Evolutionary conservation across 306 rosid species (phyloP), one percentile per base, ranked within the genome.

Genomic region (Casuarina equisetifolia): DNA sequence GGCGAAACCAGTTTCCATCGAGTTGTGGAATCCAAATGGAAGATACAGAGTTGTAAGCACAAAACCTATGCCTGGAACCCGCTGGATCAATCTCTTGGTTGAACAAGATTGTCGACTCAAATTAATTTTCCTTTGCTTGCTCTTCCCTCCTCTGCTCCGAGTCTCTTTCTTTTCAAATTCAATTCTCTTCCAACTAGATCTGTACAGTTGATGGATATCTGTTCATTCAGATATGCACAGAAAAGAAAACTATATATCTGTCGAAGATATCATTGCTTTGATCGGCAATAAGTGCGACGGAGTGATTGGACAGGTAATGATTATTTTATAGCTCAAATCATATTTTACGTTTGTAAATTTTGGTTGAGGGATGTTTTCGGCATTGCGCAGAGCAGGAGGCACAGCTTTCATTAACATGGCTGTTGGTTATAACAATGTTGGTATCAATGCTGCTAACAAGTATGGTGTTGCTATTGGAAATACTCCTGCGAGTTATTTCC

Each of bases 321-420:
- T 67, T 3, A 44, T 9, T 16, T 3, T 35, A 25, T 57, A 7
- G 51, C 12, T 12, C n/a, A 38, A 55, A 13, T 79, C 69, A 61
- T 44, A 39, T 69, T 77, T 51, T 54, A 51, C 7, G 11, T 55
- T 16, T 75, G 12, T 67, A 32, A 9, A 19, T 69, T 75, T 70
- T 68, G 42, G 32, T 19, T 74, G 72, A 72, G 53, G 46, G 49
- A 70, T 74, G 74, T 72, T 74, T 76, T 88, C 97, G 55, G 94
- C 98, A 1, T 88, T 96, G 87, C 91, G 99, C 85, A 90, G 74
- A 85, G 99, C 99, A 0, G 99, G 99, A 80, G 99, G 99, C 35
- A 92, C 88, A 74, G 98, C 97, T 76, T 92, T 96, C 82, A 92
- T 98, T 79, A 96, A 96, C 80, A 96, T 96, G 98, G 99, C 97